Conservation (phyloP, 2,329 filamentous ascomycete genomes). For the Sporothrix pallida region DNA sequence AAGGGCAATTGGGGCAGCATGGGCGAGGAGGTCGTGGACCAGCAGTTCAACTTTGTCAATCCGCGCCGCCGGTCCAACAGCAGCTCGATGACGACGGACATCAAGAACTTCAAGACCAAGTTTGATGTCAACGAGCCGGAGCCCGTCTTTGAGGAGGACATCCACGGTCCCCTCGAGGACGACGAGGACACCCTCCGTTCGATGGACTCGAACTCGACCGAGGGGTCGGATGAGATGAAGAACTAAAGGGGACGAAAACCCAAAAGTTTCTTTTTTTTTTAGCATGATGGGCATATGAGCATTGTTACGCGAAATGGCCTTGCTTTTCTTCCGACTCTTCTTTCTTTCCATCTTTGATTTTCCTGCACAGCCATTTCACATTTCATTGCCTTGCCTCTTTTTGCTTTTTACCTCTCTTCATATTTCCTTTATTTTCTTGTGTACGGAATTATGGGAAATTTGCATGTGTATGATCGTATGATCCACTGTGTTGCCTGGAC, state of each 20-base stretch:
- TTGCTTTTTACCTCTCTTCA: neutral
- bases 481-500: neutral
- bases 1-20: slow-evolving; percentile 91
- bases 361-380: slow-evolving; percentile 19
- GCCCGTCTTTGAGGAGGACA: slow-evolving; percentile 86
- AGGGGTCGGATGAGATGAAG: slow-evolving; percentile 52
- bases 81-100: slow-evolving; percentile 71
- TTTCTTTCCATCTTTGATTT: neutral
- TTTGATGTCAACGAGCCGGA: slow-evolving; percentile 90
- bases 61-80: slow-evolving; percentile 92
- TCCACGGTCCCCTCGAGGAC: slow-evolving; percentile 72
- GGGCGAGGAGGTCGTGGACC: slow-evolving; percentile 82
- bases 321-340: neutral
- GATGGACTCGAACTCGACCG: slow-evolving; percentile 65
- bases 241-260: neutral
- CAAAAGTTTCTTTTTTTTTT: neutral
- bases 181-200: slow-evolving; percentile 64
- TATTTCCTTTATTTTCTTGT: neutral
- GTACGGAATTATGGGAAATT: slow-evolving; percentile 17
- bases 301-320: slow-evolving; percentile 16
- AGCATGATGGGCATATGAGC: slow-evolving; percentile 22
- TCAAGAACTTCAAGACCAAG: slow-evolving; percentile 91
- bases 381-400: slow-evolving; percentile 2
- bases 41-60: slow-evolving; percentile 85
- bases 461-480: slow-evolving; percentile 29